phyloP scores from a whole-genome alignment of 192 early-diverging fungal genomes.

The Mortierella antarctica region DNA sequence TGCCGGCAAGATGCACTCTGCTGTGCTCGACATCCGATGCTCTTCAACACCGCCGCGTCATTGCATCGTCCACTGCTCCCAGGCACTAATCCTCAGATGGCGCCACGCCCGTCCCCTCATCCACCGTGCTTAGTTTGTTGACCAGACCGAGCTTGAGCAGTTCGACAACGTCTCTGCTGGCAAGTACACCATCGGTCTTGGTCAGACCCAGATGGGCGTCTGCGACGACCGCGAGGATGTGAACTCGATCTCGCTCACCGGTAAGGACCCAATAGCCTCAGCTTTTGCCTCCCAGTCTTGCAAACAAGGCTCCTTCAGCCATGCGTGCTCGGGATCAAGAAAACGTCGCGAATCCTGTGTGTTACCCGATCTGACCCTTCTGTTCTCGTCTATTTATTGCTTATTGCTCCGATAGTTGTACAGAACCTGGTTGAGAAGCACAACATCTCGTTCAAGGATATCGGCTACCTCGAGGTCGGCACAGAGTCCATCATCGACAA shows the following conservation, averaged over 20 bases:
- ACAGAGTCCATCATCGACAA: conserved; percentile 99
- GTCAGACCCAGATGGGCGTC: conserved; percentile 94
- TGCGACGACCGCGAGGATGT: conserved; percentile 97
- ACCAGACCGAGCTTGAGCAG: conserved; percentile 77
- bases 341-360: not conserved
- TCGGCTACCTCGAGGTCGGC: conserved; percentile 97
- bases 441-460: conserved; percentile 82
- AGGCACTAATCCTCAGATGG: not conserved
- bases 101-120: not conserved
- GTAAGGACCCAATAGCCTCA: conserved; percentile 58
- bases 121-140: conserved; percentile 60
- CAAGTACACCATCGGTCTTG: conserved; percentile 99
- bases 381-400: not conserved
- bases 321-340: not conserved
- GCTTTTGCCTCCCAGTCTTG: not conserved
- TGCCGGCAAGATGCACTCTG: not conserved
- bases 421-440: conserved; percentile 94
- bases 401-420: conserved; percentile 74
- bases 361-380: not conserved
- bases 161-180: conserved; percentile 94
- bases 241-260: conserved; percentile 87
- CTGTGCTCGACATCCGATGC: not conserved
- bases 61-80: too few relatives aligned
- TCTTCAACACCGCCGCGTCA: too few relatives aligned
- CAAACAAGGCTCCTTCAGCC: not conserved